Evolutionary conservation across 2,329 filamentous ascomycete genomes (phyloP), one percentile per base, ranked within the genome.

Genomic region (Aureobasidium sp.): DNA sequence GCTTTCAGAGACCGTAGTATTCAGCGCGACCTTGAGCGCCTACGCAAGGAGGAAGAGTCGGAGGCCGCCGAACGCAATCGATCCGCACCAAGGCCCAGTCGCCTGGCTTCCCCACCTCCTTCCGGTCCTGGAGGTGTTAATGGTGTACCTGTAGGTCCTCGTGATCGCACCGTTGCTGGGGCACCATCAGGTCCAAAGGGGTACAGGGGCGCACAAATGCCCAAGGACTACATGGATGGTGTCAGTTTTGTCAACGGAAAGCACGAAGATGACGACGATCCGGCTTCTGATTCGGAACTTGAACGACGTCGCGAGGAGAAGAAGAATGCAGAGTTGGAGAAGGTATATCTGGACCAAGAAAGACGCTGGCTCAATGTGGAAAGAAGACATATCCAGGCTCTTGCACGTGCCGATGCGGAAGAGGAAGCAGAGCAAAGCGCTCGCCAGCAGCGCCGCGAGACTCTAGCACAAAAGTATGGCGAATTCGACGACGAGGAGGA

Each of bases 1-100:
- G 90, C 92, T 0, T 99, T 99, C 78, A 84, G 94, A 66, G 94
- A 99, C 67, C 84, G 93, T 22, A 97, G 93, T 68, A 96, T 86
- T 63, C 85, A 89, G 64, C 83, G 93, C 42, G 94, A 99, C 71
- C 78, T 95, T 70, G 94, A 99, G 74, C 88, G 94, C 3, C 77
- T 96, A 39, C 86, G 87, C 70, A 82, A 88, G 48, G 94, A 99
- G 74, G 94, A 99, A 72, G 93, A 97, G 72, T 85, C 96, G 67
- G 94, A 97, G 72, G 88, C 90, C 62, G 82, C 87, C 73, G 92
- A 97, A 73, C 83, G 91, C 47, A 84, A 85, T 67, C 83, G 90
- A 17, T 91, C 88, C 68, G 80, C 81, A 12, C 74, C 71, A 24
- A 82, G 89, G 45, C 75, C 81, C 57, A 90, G 82, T 59, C 82